Percentiles rank a stretch among this genome's conserved stretches.
Evolutionary conservation across 352 stramenopile genomes (phyloP).

Genomic region (Phytophthora pseudosyringae): DNA sequence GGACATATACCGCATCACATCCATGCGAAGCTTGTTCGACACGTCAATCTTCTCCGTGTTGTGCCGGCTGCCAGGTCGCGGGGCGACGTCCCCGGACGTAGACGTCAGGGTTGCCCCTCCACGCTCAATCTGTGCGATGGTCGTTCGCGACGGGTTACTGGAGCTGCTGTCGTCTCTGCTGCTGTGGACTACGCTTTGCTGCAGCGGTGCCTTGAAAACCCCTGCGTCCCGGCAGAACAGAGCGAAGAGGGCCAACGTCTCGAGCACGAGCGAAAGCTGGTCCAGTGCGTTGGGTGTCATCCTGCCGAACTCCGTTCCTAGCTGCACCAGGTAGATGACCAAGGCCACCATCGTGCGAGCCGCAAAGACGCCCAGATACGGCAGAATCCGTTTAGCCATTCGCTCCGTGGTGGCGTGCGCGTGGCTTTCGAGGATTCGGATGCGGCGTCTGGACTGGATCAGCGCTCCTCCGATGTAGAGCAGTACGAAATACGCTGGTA

Average conservation of each 20-base stretch:
- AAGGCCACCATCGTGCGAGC: conserved; percentile 56
- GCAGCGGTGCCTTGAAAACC: conserved; percentile 45
- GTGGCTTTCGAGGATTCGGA: conserved; percentile 73
- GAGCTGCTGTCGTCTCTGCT: conserved; percentile 13
- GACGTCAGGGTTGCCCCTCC: conserved; percentile 33
- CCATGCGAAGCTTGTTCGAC: conserved; percentile 81
- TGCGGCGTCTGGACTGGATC: conserved; percentile 71
- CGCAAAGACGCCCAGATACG: conserved; percentile 76
- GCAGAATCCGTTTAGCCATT: conserved; percentile 88
- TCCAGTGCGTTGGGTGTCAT: conserved; percentile 68
- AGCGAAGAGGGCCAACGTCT: conserved; percentile 71
- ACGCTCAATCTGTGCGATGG: conserved; percentile 38
- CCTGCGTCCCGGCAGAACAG: conserved; percentile 80
- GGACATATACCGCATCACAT: conserved; percentile 90
- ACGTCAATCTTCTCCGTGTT: conserved; percentile 62
- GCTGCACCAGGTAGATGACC: conserved; percentile 58
- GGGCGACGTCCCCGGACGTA: conserved; percentile 16
- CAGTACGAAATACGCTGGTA: conserved; percentile 72
- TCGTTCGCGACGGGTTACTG: conserved; percentile 22
- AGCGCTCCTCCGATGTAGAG: conserved; percentile 71
- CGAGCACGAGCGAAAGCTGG: conserved; percentile 75
- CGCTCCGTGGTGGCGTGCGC: conserved; percentile 76
- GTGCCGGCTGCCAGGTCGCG: conserved; percentile 2
- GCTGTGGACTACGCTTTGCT: neutral
- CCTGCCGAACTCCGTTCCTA: conserved; percentile 37